phyloP scores from a whole-genome alignment of 257 asterid species.

The Solanum gandarillasii region DNA sequence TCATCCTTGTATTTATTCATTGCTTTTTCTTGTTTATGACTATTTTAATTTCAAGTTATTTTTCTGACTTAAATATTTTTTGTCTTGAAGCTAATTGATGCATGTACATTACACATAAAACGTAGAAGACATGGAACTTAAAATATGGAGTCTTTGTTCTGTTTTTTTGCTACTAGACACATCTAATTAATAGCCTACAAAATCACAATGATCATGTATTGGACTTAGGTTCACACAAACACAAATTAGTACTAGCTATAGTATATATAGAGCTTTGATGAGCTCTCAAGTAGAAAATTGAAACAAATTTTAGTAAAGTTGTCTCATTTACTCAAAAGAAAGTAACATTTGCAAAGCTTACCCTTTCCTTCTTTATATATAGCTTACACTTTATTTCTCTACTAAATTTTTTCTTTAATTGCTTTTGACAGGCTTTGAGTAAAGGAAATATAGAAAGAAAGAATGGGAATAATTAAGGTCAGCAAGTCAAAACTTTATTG shows the following conservation, averaged over 20 bases:
- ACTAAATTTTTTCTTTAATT: not conserved
- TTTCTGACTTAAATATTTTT: not conserved
- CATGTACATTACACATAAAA: not conserved
- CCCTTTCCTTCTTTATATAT: not conserved
- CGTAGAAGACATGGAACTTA: not conserved
- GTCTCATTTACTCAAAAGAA: not conserved
- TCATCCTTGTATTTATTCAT: not conserved
- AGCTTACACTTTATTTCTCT: not conserved
- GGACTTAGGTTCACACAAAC: not conserved
- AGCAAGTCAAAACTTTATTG: not conserved
- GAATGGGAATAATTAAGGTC: not conserved
- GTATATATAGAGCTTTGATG: not conserved
- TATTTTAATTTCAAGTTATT: not conserved
- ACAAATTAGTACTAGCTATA: not conserved
- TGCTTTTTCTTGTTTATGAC: not conserved
- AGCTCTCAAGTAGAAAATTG: not conserved
- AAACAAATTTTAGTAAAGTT: not conserved
- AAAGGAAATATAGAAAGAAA: not conserved
- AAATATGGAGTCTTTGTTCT: not conserved
- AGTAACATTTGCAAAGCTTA: not conserved
- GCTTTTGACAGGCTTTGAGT: not conserved
- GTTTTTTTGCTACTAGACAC: slow-evolving; percentile 11
- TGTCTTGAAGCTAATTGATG: not conserved
- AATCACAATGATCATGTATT: not conserved
- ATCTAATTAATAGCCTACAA: not conserved